A percentile compares a stretch with the other conserved stretches of the same genome.
Conservation (phyloP, 108 stramenopile species). For the Nitzschia inconspicua region DNA sequence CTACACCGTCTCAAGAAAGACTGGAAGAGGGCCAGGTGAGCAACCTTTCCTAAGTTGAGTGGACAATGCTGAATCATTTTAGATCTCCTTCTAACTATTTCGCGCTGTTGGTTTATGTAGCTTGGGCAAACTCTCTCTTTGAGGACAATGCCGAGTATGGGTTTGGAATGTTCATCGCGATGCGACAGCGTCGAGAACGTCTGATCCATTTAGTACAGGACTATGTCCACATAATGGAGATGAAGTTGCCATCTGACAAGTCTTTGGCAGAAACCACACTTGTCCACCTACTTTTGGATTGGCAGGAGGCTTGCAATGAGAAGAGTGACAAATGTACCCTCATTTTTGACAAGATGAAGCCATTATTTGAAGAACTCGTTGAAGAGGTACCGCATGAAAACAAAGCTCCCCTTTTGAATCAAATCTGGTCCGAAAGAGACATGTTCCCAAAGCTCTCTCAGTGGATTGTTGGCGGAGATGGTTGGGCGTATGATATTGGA, state of each 20-base stretch:
- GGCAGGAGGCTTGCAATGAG: slow-evolving; percentile 50
- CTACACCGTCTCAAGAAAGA: slow-evolving; percentile 56
- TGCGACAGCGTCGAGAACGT: slow-evolving; percentile 51
- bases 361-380: slow-evolving; percentile 40
- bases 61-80: no score
- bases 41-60: no score
- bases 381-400: not conserved
- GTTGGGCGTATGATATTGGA: slow-evolving; percentile 73
- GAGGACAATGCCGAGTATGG: slow-evolving; percentile 54
- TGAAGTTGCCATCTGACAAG: slow-evolving; percentile 3
- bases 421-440: slow-evolving; percentile 60
- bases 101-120: slow-evolving; percentile 9
- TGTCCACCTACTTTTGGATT: slow-evolving; percentile 41
- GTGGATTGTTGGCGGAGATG: slow-evolving; percentile 67
- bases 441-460: slow-evolving; percentile 63
- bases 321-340: slow-evolving; percentile 52
- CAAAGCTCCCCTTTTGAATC: slow-evolving; percentile 12
- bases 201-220: slow-evolving; percentile 36
- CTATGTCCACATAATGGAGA: slow-evolving; percentile 39
- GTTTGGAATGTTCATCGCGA: slow-evolving; percentile 62
- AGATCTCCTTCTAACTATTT: not conserved
- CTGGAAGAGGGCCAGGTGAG: slow-evolving; percentile 44
- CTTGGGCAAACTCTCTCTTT: slow-evolving; percentile 65
- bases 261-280: slow-evolving; percentile 29
- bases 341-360: slow-evolving; percentile 61